phyloP scores from a whole-genome alignment of 306 rosid species.

The Rubus idaeus region DNA sequence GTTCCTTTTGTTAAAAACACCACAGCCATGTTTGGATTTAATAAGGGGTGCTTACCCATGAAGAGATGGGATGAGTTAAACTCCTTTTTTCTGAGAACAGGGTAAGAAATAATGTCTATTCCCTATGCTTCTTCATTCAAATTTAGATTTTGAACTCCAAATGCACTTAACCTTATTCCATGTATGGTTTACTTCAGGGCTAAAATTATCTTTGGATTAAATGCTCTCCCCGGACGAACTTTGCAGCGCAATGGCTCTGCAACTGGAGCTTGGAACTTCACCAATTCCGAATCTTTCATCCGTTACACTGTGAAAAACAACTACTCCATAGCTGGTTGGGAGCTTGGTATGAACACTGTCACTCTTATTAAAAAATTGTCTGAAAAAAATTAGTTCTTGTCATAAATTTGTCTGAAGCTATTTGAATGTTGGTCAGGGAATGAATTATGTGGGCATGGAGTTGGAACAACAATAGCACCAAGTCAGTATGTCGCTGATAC shows the following conservation, averaged over 20 bases:
- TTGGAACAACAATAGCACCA: conserved; percentile 64
- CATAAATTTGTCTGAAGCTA: background rate
- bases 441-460: conserved; percentile 80
- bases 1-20: conserved; percentile 47
- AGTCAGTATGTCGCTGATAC: conserved; percentile 72
- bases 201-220: conserved; percentile 75
- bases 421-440: conserved; percentile 51
- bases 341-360: conserved; percentile 61
- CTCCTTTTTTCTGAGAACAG: conserved; percentile 70
- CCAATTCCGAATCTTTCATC: conserved; percentile 74
- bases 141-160: conserved; percentile 10
- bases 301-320: conserved; percentile 70
- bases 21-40: conserved; percentile 60
- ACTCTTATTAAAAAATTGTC: background rate
- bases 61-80: conserved; percentile 90
- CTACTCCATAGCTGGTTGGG: conserved; percentile 84
- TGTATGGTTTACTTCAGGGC: conserved; percentile 58
- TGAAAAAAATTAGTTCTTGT: background rate
- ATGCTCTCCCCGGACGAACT: conserved; percentile 70
- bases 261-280: conserved; percentile 67
- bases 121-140: conserved; percentile 10
- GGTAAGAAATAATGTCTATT: conserved; percentile 43
- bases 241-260: conserved; percentile 36
- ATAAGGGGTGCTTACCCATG: conserved; percentile 76
- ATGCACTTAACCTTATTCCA: conserved; percentile 20